Evolutionary conservation across 352 stramenopile genomes (phyloP).

Genomic region (Thraustotheca clavata): DNA sequence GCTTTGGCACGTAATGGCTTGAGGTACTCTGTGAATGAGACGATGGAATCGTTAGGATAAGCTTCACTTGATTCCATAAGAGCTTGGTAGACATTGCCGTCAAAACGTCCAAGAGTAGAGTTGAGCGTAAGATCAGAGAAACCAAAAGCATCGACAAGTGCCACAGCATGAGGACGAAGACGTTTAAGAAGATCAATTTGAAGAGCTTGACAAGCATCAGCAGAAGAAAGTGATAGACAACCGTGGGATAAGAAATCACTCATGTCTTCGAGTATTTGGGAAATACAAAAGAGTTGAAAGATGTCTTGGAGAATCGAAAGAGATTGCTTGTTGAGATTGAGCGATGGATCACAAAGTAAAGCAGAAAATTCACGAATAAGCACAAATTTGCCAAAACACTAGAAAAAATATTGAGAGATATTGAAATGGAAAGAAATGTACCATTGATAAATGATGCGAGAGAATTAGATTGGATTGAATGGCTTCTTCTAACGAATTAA

Average conservation of each 20-base stretch:
- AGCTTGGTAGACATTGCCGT: conserved; percentile 67
- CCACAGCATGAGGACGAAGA: conserved; percentile 51
- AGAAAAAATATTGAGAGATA: background rate
- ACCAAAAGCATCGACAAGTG: conserved; percentile 68
- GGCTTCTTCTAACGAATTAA: background rate
- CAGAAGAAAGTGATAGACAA: background rate
- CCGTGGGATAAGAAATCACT: conserved; percentile 5
- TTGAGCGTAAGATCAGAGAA: conserved; percentile 60
- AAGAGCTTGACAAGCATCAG: background rate
- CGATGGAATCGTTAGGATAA: background rate
- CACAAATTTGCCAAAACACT: conserved; percentile 20
- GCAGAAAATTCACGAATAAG: conserved; percentile 16
- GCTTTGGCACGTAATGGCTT: conserved; percentile 4
- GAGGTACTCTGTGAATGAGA: conserved; percentile 1
- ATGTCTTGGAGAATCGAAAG: background rate
- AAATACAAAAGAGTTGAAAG: conserved; percentile 18
- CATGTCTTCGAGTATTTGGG: conserved; percentile 12
- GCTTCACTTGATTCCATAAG: conserved; percentile 8
- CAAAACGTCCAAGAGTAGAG: conserved; percentile 46
- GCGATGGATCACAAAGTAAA: background rate
- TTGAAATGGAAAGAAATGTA: background rate
- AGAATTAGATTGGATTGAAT: conserved; percentile 17
- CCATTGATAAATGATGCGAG: conserved; percentile 13
- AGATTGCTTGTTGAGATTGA: background rate
- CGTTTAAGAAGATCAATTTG: conserved; percentile 1